Percentiles rank a stretch among this genome's conserved stretches.
These are phyloP conservation scores for Aegle marmelos DNA, from an alignment of 345 rosid genomes.

Conservation along the genomic window DNA sequence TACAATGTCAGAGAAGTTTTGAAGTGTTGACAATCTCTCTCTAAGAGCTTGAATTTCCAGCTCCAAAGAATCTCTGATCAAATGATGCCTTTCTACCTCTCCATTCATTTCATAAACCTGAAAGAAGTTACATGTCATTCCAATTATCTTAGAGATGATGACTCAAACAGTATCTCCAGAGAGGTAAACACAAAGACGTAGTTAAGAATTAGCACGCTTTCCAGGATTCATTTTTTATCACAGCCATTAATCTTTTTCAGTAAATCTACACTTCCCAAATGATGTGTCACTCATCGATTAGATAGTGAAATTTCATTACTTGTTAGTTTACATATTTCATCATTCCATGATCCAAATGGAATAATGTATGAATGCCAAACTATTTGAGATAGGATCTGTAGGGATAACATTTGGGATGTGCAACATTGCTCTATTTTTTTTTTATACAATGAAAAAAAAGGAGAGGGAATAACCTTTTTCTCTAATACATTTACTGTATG, in stretches of 20 bases:
- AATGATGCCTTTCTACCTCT: constrained; percentile 70
- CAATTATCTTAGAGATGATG: background rate
- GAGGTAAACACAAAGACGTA: background rate
- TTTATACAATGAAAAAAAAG: constrained; percentile 2
- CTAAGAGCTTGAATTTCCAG: constrained; percentile 68
- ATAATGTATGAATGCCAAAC: no score
- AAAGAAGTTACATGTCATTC: constrained; percentile 22
- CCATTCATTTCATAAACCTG: constrained; percentile 86
- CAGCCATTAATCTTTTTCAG: background rate
- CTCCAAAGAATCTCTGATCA: constrained; percentile 68
- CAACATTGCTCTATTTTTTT: background rate
- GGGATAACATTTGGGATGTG: no score
- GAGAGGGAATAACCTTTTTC: constrained; percentile 58
- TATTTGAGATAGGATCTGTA: no score
- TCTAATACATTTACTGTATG: constrained; percentile 76
- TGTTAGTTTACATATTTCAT: no score
- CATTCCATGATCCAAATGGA: no score
- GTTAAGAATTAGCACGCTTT: background rate
- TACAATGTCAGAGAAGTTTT: constrained; percentile 44
- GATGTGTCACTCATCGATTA: no score
- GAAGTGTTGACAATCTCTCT: constrained; percentile 60
- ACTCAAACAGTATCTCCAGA: background rate
- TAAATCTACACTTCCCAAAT: no score
- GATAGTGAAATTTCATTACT: no score
- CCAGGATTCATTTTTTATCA: background rate